These are phyloP conservation scores for Calycina herbarum DNA, from an alignment of 2,329 filamentous ascomycete genomes.

Conservation along the genomic window DNA sequence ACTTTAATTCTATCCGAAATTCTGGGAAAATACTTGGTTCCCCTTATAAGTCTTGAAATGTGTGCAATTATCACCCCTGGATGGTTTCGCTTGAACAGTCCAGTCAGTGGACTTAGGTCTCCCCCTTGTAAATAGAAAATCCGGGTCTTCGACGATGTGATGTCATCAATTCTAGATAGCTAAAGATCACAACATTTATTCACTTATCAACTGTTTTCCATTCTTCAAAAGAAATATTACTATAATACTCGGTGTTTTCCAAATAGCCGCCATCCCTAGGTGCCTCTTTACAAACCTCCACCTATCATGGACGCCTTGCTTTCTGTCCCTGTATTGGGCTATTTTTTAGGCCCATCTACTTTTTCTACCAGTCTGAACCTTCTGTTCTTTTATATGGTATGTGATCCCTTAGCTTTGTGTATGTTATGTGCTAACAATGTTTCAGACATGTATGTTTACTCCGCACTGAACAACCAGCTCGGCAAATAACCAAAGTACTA, in stretches of 20 bases:
- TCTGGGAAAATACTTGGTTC: too few species aligned
- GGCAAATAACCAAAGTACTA: neutral
- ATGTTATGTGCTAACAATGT: conserved; percentile 37
- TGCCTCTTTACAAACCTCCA: neutral
- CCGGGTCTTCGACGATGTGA: neutral
- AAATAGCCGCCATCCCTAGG: neutral
- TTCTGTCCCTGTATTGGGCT: conserved; percentile 71
- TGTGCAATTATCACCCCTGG: neutral
- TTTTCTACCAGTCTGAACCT: conserved; percentile 81
- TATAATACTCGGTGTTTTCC: too few species aligned
- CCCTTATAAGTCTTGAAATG: too few species aligned
- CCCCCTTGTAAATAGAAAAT: neutral
- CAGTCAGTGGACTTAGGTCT: neutral
- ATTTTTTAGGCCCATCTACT: conserved; percentile 62
- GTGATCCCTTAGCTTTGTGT: conserved; percentile 35
- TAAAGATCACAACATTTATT: neutral
- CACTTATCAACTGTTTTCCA: neutral
- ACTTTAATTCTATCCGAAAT: too few species aligned
- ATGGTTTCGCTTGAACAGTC: neutral
- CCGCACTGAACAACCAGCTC: neutral
- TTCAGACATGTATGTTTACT: conserved; percentile 54
- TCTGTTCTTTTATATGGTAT: conserved; percentile 87
- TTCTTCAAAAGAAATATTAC: neutral
- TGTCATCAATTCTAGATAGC: neutral
- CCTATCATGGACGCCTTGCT: conserved; percentile 63